These are phyloP conservation scores for Macrophomina pseudophaseolina DNA, from an alignment of 2,329 filamentous ascomycete species.

Conservation along the genomic window DNA sequence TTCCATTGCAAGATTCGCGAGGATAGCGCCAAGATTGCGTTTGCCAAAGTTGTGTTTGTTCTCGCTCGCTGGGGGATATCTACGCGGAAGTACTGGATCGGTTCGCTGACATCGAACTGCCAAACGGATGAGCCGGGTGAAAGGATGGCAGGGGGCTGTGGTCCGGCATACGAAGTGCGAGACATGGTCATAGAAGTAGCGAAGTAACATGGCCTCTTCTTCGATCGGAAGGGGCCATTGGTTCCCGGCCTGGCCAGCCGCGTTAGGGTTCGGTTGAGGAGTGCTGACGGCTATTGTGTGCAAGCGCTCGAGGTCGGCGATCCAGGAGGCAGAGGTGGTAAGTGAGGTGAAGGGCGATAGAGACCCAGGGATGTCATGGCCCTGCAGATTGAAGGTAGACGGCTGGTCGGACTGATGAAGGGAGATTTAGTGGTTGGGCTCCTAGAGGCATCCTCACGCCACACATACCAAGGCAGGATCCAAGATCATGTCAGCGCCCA, in stretches of 20 bases:
- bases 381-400: background rate
- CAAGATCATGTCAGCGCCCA: conserved; percentile 3
- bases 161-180: conserved; percentile 39
- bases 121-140: conserved; percentile 3
- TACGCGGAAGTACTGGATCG: conserved; percentile 40
- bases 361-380: background rate
- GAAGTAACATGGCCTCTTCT: conserved; percentile 45
- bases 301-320: background rate
- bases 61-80: conserved; percentile 44
- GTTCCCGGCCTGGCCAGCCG: conserved; percentile 22
- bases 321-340: background rate
- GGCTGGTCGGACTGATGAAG: background rate
- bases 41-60: conserved; percentile 47
- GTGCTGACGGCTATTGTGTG: conserved; percentile 8
- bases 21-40: conserved; percentile 50
- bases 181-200: conserved; percentile 44
- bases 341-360: conserved; percentile 3
- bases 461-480: conserved; percentile 3
- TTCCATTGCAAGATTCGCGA: conserved; percentile 50
- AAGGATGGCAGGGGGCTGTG: background rate
- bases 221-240: conserved; percentile 44
- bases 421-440: background rate
- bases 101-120: conserved; percentile 45
- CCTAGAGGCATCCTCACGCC: background rate
- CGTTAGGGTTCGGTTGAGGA: background rate